Base-by-base conservation (phyloP, 2,329 filamentous ascomycete genomes). In the Colletotrichum scovillei region DNA sequence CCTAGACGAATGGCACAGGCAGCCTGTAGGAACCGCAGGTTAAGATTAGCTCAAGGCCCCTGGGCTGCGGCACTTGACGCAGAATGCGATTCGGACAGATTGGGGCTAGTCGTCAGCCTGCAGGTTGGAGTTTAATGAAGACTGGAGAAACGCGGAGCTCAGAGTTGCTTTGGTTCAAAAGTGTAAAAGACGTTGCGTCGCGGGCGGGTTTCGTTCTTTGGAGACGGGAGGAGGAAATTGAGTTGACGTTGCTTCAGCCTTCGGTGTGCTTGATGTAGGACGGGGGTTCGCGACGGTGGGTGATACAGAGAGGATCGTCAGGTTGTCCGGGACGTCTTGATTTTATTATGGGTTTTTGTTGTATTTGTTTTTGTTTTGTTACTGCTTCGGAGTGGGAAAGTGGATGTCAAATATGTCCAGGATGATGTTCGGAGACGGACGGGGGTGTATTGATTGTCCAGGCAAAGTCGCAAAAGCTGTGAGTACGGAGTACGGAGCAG, bases 61-160 rank as follows among this genome's bases (percentile, higher is more conserved):
- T 71, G 65, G 46, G 22, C 49, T 65, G 52, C 63, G 12, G 62
- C 32, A 55, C 35, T 59, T 65, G 59, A 69, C 32, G 65, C 59
- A 69, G 66, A 11, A 49, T 26, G 67, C 70, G 60, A 60, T 70
- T 57, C 70, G 56, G 56, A 70, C 60, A 62, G 32, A 70, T 73
- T 70, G 67, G 60, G 60, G 62, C 60, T 53, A 46, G n/a, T 8
- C 30, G 49, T 30, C 58, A 26, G 46, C 58, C 65, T 73, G 60
- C 67, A 69, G 60, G 59, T 70, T 46, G 12, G 60, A 71, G 62
- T 73, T 71, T 73, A 73, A 73, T 73, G 46, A 71, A 60, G 71
- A 65, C 57, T 66, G 62, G 60, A 71, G 67, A 42, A 42, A 49
- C 49, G 26, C n/a, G 19, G 56, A 19, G 38, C 55, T 46, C n/a